phyloP scores from a whole-genome alignment of 306 rosid genomes.

The Macrotyloma uniflorum region DNA sequence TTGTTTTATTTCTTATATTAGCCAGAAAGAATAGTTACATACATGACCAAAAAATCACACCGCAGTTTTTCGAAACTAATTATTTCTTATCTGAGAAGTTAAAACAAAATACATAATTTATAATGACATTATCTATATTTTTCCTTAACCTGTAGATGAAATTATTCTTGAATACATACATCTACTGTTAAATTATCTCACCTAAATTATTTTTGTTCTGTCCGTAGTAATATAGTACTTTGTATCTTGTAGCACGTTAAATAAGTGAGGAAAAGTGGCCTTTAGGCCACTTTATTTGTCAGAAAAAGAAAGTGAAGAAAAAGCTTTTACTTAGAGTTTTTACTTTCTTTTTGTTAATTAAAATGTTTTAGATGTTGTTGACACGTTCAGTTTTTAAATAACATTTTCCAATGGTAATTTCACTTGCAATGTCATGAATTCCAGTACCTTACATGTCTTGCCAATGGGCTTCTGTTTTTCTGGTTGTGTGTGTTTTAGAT shows the following conservation, averaged over 20 bases:
- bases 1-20: constrained; percentile 29
- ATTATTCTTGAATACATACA: neutral
- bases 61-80: constrained; percentile 17
- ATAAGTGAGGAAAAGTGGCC: constrained; percentile 6
- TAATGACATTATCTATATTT: constrained; percentile 2
- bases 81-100: constrained; percentile 29
- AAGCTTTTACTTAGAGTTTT: neutral
- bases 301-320: neutral
- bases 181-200: constrained; percentile 17
- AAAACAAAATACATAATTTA: neutral
- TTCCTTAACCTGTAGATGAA: constrained; percentile 20
- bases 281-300: no score
- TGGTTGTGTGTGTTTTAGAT: constrained; percentile 12
- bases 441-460: neutral
- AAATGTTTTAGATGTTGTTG: constrained; percentile 12
- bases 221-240: neutral
- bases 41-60: constrained; percentile 20
- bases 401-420: constrained; percentile 1
- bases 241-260: constrained; percentile 18
- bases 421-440: constrained; percentile 1
- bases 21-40: constrained; percentile 2
- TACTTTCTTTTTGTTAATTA: neutral
- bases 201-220: neutral
- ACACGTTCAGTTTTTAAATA: constrained; percentile 18
- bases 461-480: constrained; percentile 19